Evolutionary conservation across 306 rosid genomes (phyloP).

Genomic region (Glycine soja): DNA sequence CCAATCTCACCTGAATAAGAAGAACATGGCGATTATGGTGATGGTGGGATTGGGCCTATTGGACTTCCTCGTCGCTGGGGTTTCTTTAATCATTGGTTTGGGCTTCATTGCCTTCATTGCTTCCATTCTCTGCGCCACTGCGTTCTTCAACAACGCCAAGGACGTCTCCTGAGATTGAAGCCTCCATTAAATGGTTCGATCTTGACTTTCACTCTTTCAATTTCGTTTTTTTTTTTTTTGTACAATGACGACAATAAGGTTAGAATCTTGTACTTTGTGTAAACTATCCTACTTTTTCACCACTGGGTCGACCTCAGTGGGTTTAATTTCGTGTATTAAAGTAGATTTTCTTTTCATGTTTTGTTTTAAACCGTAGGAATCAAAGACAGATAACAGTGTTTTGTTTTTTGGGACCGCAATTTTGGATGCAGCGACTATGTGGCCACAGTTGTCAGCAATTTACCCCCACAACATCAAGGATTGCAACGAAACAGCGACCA

Average conservation of each 20-base stretch:
- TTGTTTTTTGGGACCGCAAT: not conserved
- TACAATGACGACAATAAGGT: too few species aligned
- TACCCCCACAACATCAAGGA: not conserved
- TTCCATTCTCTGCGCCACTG: slow-evolving; percentile 72
- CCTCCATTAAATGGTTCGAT: not conserved
- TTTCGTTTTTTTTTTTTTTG: too few species aligned
- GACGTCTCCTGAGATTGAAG: slow-evolving; percentile 22
- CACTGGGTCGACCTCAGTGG: too few species aligned
- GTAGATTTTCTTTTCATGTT: too few species aligned
- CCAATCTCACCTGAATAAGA: not conserved
- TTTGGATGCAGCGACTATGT: not conserved
- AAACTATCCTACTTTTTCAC: too few species aligned
- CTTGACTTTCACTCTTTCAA: not conserved
- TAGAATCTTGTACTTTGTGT: too few species aligned
- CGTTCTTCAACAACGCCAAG: slow-evolving; percentile 71
- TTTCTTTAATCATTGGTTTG: slow-evolving; percentile 69
- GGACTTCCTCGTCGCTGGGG: slow-evolving; percentile 76
- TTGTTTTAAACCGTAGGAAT: too few species aligned
- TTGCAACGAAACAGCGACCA: not conserved
- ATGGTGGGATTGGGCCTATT: slow-evolving; percentile 57
- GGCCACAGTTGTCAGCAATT: not conserved
- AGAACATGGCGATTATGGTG: slow-evolving; percentile 28
- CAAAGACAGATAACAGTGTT: too few species aligned
- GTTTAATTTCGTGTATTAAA: too few species aligned
- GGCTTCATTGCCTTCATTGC: slow-evolving; percentile 68